Evolutionary conservation across 345 rosid genomes (phyloP), one percentile per base, ranked within the genome.

Genomic region (Litchi chinensis): DNA sequence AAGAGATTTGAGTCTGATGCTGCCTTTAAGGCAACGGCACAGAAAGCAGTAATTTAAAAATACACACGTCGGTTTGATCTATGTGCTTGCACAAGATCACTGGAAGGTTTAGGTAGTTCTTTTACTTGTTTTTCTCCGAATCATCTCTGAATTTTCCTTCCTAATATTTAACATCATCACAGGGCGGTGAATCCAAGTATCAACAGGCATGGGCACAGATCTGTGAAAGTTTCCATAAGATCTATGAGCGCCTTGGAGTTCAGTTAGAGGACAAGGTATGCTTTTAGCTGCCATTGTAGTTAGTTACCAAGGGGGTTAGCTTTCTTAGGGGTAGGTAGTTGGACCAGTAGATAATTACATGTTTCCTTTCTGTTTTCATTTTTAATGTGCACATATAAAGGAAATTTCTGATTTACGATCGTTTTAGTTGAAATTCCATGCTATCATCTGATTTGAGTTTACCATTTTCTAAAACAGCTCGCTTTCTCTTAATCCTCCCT

Each of bases 181-280:
- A 94, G 99, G 91, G 98, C 71, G 98, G 98, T 76, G 98, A 96
- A 72, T 81, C 88, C 44, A 83, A 79, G 68, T 94, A 96, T 74
- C 91, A 87, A 50, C 84, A 79, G 81, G 98, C 97, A 71, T 96
- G 99, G 99, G 80, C 89, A 4, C 91, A 86, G 76, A 94, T 96
- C 12, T 89, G 91, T 86, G 93, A 89, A 54, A 92, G 89, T 83
- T 96, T 93, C 82, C 86, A 87, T 69, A 89, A 82, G 88, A 97
- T 94, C 71, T 96, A 96, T 76, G 81, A 90, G 77, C 86, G 92
- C 74, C 98, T 96, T 78, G 88, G 83, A 77, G 91, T 96, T 79
- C 83, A 86, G 66, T 79, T 96, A 64, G 98, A 94, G 90, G 98
- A 94, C 78, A 93, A 91, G 93, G 99, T 96, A 84, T 46, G 70